Percentiles rank a stretch among this genome's conserved stretches.
Conservation (phyloP, 2,329 filamentous ascomycete species). For the Calonectria naviculata region DNA sequence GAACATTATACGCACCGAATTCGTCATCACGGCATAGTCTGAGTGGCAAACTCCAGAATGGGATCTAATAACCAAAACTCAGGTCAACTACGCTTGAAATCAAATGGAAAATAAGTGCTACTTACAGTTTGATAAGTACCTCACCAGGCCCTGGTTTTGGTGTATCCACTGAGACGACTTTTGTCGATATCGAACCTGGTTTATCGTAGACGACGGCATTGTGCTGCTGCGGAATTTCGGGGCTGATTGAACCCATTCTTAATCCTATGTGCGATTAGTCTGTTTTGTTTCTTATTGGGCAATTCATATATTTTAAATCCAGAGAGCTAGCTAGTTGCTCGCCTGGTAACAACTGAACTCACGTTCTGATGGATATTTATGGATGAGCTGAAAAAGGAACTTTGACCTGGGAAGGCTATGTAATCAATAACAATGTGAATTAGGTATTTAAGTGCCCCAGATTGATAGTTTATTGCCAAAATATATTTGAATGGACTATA, state of each 20-base stretch:
- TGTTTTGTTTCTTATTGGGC: too few species aligned
- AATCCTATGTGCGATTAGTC: neutral
- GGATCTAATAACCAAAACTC: neutral
- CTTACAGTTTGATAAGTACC: neutral
- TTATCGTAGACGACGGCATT: conserved; percentile 9
- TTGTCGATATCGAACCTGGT: conserved; percentile 7
- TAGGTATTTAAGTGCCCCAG: neutral
- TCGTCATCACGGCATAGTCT: conserved; percentile 6
- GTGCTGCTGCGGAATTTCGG: conserved; percentile 5
- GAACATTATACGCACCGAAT: neutral
- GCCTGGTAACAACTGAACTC: too few species aligned
- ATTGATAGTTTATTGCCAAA: neutral
- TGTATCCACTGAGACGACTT: conserved; percentile 1
- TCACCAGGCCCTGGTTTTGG: conserved; percentile 12
- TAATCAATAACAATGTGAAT: neutral
- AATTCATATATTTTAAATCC: too few species aligned
- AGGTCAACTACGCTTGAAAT: too few species aligned
- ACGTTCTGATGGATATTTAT: too few species aligned
- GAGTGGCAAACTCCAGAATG: conserved; percentile 14
- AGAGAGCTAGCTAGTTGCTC: too few species aligned
- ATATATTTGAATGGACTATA: neutral
- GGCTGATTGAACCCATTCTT: neutral
- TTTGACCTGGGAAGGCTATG: too few species aligned
- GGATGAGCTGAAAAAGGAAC: too few species aligned
- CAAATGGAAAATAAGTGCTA: too few species aligned